Base-by-base conservation (phyloP, 1,139 yeast species). In the Lodderomyces beijingensis region DNA sequence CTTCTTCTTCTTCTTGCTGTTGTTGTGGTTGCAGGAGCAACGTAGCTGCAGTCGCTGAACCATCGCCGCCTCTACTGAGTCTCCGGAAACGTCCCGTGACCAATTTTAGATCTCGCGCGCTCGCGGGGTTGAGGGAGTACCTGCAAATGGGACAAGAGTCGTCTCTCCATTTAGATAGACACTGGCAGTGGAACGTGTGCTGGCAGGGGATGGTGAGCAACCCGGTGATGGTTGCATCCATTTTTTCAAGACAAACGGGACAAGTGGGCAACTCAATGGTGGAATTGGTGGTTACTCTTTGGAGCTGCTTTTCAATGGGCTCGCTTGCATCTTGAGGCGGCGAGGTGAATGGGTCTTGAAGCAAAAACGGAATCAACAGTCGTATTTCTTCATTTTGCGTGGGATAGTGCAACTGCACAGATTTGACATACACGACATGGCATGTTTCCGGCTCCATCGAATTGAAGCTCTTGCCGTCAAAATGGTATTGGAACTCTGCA, bases 121-220 rank as follows among this genome's bases (percentile, higher is more conserved):
- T 66, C 5, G 66, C 54, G 5, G 60, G 48, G 37, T 54, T 62
- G 37, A 65, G 77, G 4, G 95, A 79, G 49, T 86, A 85, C 23
- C 97, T 64, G 53, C 96, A 89, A 4, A 89, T 88, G 0, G 96
- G 96, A 52, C 97, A 89, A 18, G 87, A 77, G 39, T 87, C 94
- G 51, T 87, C 95, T 36, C 77, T 76, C 96, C 96, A 89, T 56
- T 82, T 84, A 23, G 87, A 77, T 33, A 89, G 64, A 53, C 96
- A 89, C 45, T 76, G 85, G 47, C 95, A 88, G 54, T 89, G 96
- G 56, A 87, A 89, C 0, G 96, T 87, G 52, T 89, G 96, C 51
- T 86, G 96, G 43, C 96, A 89, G 0, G 93, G 87, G 31, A 86
- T 88, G 0, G 96, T 89, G 9, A 88, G 61, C 11, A 89, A 59